Evolutionary conservation across 768 basidiomycete genomes (phyloP), one percentile per base, ranked within the genome.

Genomic region (Boletellus emodensis): DNA sequence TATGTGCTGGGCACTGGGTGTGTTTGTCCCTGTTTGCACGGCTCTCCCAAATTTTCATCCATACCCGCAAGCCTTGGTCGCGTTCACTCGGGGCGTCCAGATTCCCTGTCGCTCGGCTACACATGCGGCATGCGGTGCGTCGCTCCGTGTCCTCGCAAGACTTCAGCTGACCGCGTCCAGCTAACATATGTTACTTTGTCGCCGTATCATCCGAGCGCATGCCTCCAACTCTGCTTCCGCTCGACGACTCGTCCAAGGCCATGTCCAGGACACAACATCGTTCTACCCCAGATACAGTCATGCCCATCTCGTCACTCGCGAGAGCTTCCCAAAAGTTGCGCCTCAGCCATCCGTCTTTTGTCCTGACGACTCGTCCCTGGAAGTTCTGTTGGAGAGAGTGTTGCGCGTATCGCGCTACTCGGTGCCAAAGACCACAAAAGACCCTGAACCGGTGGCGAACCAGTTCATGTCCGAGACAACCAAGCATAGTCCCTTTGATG

Each of bases 141-240:
- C 39, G n/a, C 6, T 18, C 40, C 13, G 24, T 17, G 4, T 20
- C 24, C 28, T 11, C 9, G 12, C 13, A 26, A 18, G 32, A 10
- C 10, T 1, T 0, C 12, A 38, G 13, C 14, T 51, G 35, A 62
- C 40, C 24, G 14, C 28, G 41, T 57, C n/a, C 55, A 81, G 84
- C 72, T 86, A 76, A 86, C 82, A 79, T 83, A 86, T 86, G 84
- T 84, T 76, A 72, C 75, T 81, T 80, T 83, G 84, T 77, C 83
- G 81, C 71, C 77, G 71, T 71, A 69, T 76, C 61, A 70, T 72
- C 58, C 73, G 73, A 77, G 71, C 72, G 68, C 71, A 73, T 68
- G 63, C 71, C 59, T 64, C 61, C 48, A 70, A 65, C 58, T 51
- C 64, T 47, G 36, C 48, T 46, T 55, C 57, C 39, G 46, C 56